Evolutionary conservation across 257 asterid species (phyloP).

Genomic region (Linaria vulgaris): DNA sequence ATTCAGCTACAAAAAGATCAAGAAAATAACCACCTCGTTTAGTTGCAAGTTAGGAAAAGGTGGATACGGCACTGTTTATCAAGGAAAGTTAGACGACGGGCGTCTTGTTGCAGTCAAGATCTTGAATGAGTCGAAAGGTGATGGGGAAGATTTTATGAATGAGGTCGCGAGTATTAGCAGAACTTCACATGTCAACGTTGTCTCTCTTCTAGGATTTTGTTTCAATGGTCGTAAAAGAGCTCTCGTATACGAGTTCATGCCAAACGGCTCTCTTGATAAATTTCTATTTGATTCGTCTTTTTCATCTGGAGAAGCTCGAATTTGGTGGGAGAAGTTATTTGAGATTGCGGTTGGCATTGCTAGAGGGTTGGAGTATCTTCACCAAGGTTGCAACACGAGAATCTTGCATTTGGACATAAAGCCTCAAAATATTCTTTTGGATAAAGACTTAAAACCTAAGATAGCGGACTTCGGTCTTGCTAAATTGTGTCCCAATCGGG

Average conservation of each 20-base stretch:
- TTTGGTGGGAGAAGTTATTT: conserved; percentile 35
- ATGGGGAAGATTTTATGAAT: conserved; percentile 27
- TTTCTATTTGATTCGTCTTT: too few species aligned
- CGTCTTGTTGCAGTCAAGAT: conserved; percentile 31
- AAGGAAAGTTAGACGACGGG: conserved; percentile 22
- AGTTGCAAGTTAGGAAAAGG: conserved; percentile 30
- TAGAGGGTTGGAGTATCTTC: conserved; percentile 44
- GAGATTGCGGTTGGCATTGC: conserved; percentile 38
- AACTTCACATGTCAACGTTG: conserved; percentile 30
- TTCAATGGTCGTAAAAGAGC: conserved; percentile 26
- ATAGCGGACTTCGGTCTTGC: conserved; percentile 46
- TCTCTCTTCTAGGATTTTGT: conserved; percentile 16
- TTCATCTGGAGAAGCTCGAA: conserved; percentile 17
- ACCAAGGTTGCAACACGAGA: conserved; percentile 33
- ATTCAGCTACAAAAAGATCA: not conserved
- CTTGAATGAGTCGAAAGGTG: conserved; percentile 22
- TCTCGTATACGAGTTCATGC: conserved; percentile 37
- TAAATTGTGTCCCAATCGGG: conserved; percentile 9
- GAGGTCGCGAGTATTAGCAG: conserved; percentile 16
- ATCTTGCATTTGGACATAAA: conserved; percentile 46
- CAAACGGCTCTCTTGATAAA: conserved; percentile 34
- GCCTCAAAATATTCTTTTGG: conserved; percentile 42
- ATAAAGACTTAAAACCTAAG: conserved; percentile 34
- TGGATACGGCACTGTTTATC: conserved; percentile 32
- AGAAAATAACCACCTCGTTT: conserved; percentile 25